Evolutionary conservation across 352 stramenopile species (phyloP).

Genomic region (Phytophthora aleatoria): DNA sequence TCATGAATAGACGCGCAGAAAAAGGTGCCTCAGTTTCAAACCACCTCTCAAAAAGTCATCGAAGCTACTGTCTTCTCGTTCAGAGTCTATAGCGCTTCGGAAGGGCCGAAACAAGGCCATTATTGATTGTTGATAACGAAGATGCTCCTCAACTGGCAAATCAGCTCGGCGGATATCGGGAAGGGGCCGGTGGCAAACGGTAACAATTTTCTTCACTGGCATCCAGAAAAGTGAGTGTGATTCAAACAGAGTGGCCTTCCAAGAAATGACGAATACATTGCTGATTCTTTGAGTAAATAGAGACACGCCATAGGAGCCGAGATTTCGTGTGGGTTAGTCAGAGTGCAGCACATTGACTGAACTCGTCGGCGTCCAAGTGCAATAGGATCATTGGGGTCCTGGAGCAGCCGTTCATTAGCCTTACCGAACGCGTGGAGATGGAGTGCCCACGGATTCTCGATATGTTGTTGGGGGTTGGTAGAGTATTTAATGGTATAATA

Average conservation of each 20-base stretch:
- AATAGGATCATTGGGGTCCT: neutral
- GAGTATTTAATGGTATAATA: no score
- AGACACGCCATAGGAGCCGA: slow-evolving; percentile 5
- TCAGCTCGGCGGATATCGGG: no score
- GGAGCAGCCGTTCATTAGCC: neutral
- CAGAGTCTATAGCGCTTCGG: no score
- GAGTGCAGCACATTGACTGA: slow-evolving; percentile 11
- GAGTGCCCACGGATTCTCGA: neutral
- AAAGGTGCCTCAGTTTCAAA: neutral
- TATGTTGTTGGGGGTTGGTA: no score
- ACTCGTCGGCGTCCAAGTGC: slow-evolving; percentile 1
- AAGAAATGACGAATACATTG: neutral
- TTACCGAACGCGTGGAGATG: slow-evolving; percentile 14
- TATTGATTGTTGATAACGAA: no score
- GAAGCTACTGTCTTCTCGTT: no score
- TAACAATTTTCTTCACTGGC: no score
- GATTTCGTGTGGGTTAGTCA: slow-evolving; percentile 8
- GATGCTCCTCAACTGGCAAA: no score
- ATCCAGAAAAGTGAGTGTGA: no score
- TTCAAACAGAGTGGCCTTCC: no score
- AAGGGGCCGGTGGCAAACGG: no score
- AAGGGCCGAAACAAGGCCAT: no score
- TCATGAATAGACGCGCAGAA: neutral
- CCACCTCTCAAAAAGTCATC: neutral
- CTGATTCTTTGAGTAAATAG: neutral